Evolutionary conservation across 306 rosid genomes (phyloP).

Genomic region (Acacia melanoxylon): DNA sequence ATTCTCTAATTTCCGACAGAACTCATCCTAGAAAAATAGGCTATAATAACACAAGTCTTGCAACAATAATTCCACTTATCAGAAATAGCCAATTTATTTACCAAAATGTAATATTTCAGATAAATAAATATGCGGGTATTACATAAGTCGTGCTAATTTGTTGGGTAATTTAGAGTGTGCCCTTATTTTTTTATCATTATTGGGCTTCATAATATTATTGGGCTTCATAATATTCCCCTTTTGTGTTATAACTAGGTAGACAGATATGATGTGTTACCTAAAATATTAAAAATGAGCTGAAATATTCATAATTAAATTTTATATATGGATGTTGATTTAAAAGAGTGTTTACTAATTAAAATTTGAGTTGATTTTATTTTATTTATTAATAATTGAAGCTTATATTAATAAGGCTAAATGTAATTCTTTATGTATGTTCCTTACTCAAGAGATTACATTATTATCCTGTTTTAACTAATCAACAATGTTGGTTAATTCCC

Average conservation of each 20-base stretch:
- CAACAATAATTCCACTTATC: no score
- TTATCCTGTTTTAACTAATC: neutral
- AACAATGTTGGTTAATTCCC: neutral
- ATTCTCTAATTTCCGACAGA: no score
- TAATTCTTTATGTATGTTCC: neutral
- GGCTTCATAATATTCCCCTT: neutral
- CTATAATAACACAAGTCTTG: no score
- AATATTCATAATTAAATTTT: neutral
- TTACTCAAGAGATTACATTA: neutral
- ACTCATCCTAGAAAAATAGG: no score
- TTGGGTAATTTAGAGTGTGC: no score
- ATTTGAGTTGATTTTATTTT: neutral
- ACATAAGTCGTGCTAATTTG: no score
- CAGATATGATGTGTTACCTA: neutral
- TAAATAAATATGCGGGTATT: no score
- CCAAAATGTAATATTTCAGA: no score
- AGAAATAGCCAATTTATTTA: no score
- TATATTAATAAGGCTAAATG: neutral
- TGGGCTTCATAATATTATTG: no score
- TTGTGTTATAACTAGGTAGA: neutral
- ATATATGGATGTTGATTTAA: neutral
- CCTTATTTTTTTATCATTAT: no score
- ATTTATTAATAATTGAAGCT: neutral
- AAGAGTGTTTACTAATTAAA: neutral
- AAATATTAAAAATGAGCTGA: neutral